A percentile compares a stretch with the other conserved stretches of the same genome.
Evolutionary conservation across 169 alveolate genomes (phyloP).

Genomic region (Neospora caninum): DNA sequence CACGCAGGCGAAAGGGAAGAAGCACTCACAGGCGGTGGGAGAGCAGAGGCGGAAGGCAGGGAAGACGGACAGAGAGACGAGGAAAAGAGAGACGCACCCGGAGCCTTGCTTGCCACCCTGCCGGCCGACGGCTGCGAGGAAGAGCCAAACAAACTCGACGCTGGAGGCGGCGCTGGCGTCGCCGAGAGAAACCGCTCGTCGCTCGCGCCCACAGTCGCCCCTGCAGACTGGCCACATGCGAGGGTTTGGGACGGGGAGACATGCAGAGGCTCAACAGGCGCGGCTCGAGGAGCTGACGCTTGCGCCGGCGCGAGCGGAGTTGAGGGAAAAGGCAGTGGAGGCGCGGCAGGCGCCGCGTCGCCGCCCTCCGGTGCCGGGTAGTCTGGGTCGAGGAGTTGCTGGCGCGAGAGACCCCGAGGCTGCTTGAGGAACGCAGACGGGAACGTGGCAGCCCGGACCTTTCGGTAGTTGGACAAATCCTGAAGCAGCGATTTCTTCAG

Average conservation of each 20-base stretch:
- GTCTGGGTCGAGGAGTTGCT: constrained; percentile 64
- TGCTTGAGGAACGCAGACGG: constrained; percentile 43
- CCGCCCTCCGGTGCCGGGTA: constrained; percentile 27
- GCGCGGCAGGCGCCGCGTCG: constrained; percentile 15
- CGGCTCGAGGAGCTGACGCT: not conserved
- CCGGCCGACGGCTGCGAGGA: too few species aligned
- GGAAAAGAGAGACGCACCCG: not conserved
- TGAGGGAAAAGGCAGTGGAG: not conserved
- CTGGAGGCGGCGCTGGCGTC: too few species aligned
- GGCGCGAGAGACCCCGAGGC: constrained; percentile 37
- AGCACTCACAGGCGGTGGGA: not conserved
- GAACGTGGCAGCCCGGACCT: constrained; percentile 33
- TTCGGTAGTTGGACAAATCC: constrained; percentile 46
- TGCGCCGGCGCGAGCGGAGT: not conserved
- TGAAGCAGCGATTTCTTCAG: constrained; percentile 42
- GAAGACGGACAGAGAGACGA: not conserved
- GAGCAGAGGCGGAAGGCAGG: not conserved
- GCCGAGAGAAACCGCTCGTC: too few species aligned
- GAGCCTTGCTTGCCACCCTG: too few species aligned
- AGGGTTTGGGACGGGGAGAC: not conserved
- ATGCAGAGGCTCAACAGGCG: not conserved
- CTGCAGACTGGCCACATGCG: not conserved
- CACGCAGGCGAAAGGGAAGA: not conserved
- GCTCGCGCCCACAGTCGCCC: too few species aligned
- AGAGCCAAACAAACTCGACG: too few species aligned